Evolutionary conservation across 2,329 filamentous ascomycete species (phyloP), one percentile per base, ranked within the genome.

Genomic region (Venturia oleaginea): DNA sequence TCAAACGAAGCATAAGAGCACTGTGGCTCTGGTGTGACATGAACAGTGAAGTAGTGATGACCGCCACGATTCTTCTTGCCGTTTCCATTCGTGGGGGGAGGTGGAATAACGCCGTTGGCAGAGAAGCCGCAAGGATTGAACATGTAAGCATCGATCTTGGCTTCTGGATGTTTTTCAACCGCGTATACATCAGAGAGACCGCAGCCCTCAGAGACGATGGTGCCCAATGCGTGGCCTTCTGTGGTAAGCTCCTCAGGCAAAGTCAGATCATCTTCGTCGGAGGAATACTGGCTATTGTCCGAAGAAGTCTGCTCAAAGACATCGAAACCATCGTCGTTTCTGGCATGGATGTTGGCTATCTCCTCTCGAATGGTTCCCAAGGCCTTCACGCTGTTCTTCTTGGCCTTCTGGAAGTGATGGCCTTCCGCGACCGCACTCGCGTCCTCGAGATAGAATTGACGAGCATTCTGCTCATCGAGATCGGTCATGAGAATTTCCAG

Each of bases 1-100:
- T 99, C 94, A 73, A 99, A 99, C 1, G 92, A 97, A 42, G 94
- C 94, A 75, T 96, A 99, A 5, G 92, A 97, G 81, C 93, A 99
- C 72, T 96, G 87, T 17, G 93, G 91, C 81, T 99, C 94, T 0
- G 94, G 94, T 0, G 94, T 99, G 69, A 99, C 94, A 73, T 99
- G 94, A 30, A 99, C 94, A 0, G 93, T 99, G 78, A 97, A 99
- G 79, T 99, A 99, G 78, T 97, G 92, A 48, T 46, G 38, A 22
- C 34, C 59, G 22, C 43, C 22, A 32, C 46, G 42, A 8, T 72
- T 75, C 51, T 72, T 71, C 51, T 73, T 74, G 66, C 77, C 80
- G 40, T 78, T 72, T 27, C 72, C 72, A 43, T 74, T 75, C 66
- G 81, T 79, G 17, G 83, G 74, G 0, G 90, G 86, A 60, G 91